Evolutionary conservation across 768 basidiomycete genomes (phyloP), one percentile per base, ranked within the genome.

Genomic region (Lentinus brumalis): DNA sequence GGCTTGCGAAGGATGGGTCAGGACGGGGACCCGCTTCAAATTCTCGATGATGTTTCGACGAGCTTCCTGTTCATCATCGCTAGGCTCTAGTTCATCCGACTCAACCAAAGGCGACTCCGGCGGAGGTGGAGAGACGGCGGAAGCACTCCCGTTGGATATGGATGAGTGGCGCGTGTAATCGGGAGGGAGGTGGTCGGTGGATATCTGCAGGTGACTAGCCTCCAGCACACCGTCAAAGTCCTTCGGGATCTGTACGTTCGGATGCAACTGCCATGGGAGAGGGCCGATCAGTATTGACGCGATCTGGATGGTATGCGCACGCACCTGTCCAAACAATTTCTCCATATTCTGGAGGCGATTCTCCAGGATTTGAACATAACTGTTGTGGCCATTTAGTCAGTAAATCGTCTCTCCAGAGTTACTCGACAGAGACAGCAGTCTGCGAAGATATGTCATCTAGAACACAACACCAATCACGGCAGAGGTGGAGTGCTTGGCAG

Each of bases 281-380:
- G 21, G 21, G 21, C 21, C 21, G 21, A 26, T 26, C 21, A 26
- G 21, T 26, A 26, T 26, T 26, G 21, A 26, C 21, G 21, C 21
- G 21, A 26, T 26, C 21, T 26, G 21, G 21, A 26, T 35, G 6
- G 35, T 11, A 11, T 11, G 35, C 35, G 35, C 11, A 35, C 6
- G 11, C 11, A 35, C 35, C 35, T 35, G 7, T 35, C 11, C 35
- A 12, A 70, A 54, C 1, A 70, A 53, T 49, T 66, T 62, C 54
- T 68, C 65, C 61, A 66, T 63, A 42, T 67, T 70, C 53, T 61
- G 61, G 1, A 70, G 44, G 11, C 66, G 57, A 9, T 46, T 60
- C 42, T 70, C 67, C 4, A 70, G 62, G 10, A 60, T 38, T 46
- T 68, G 59, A 35, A 35, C 35, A 35, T 35, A 35, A 35, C 35